Conservation (phyloP, 768 basidiomycete genomes). For the Phanerochaete sordida region DNA sequence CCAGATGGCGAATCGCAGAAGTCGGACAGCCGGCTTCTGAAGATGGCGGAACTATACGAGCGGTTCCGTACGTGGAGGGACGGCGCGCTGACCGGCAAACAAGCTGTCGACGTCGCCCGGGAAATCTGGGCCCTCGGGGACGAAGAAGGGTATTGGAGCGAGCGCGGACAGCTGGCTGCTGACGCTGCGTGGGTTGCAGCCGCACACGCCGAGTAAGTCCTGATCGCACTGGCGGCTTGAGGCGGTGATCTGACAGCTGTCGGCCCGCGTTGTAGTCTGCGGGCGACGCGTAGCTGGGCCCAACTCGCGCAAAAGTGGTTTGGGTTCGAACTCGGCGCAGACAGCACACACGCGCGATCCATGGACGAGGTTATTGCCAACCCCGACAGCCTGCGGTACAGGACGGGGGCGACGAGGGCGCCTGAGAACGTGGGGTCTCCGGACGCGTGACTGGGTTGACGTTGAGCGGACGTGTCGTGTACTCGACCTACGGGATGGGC, state of each 20-base stretch:
- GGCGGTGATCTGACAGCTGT: background rate
- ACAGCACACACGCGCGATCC: slow-evolving; percentile 41
- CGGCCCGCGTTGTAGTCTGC: slow-evolving; percentile 30
- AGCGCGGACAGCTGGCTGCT: slow-evolving; percentile 57
- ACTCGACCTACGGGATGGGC: no score
- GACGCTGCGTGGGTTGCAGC: slow-evolving; percentile 60
- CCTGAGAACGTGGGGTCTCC: slow-evolving; percentile 17
- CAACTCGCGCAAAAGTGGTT: slow-evolving; percentile 49
- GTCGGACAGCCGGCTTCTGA: slow-evolving; percentile 48
- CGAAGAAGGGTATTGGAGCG: slow-evolving; percentile 64
- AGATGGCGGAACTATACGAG: slow-evolving; percentile 43
- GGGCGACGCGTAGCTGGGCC: slow-evolving; percentile 50
- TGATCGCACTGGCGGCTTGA: background rate
- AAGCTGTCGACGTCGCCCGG: slow-evolving; percentile 46
- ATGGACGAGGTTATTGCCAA: slow-evolving; percentile 31
- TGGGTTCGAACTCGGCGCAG: slow-evolving; percentile 49
- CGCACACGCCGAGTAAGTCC: slow-evolving; percentile 58
- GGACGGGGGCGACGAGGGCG: slow-evolving; percentile 42
- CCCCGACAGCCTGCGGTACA: slow-evolving; percentile 37
- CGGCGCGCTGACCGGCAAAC: slow-evolving; percentile 38
- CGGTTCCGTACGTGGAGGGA: slow-evolving; percentile 49
- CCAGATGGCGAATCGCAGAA: slow-evolving; percentile 40
- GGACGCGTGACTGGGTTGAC: background rate
- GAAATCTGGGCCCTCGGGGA: slow-evolving; percentile 57
- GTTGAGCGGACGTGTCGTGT: background rate